Base-by-base conservation (phyloP, 179 eudicot genomes). In the Vitellaria paradoxa region DNA sequence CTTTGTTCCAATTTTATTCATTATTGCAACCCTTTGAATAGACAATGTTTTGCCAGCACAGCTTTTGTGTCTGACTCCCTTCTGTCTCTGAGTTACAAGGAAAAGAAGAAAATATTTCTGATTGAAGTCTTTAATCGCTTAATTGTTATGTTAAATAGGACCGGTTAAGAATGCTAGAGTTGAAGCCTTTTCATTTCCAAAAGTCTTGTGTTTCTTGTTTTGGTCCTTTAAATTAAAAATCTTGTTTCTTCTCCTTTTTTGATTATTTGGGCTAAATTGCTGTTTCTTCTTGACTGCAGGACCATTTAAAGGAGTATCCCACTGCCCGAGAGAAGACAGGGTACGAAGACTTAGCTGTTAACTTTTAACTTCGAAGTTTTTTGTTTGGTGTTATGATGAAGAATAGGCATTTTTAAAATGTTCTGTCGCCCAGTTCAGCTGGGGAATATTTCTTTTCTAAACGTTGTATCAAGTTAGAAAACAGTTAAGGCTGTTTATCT, bases 271-370 rank as follows among this genome's bases (percentile, higher is more conserved):
- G n/a, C 24, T 70, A 70, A 81, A 56, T 63, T 26, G 73, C 72
- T 59, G 61, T 20, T 72, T 79, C n/a, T 10, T 60, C 30, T 81
- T 84, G 47, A 71, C 78, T 83, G 77, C 94, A 94, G 98, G 92
- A 73, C 93, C 96, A 55, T 89, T 88, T 86, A 92, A 91, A 86
- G 93, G 87, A 76, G 87, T 83, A 72, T 81, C 91, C 42, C 85
- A 72, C 82, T 86, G 77, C 82, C 88, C 91, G 68, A 76, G 69
- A 79, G 88, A 88, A 82, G 81, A 77, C 49, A 66, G 80, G 94
- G 98, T 94, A 87, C 46, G 69, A 14, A 67, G 47, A 46, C 59
- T 79, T 45, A 61, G 42, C 64, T 55, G 24, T 26, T 7, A 5
- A 17, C 11, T 65, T 67, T 5, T 4, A 67, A 23, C 56, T 62